Percentiles rank a stretch among this genome's conserved stretches.
phyloP scores from a whole-genome alignment of 257 asterid species.

The Misopates orontium region DNA sequence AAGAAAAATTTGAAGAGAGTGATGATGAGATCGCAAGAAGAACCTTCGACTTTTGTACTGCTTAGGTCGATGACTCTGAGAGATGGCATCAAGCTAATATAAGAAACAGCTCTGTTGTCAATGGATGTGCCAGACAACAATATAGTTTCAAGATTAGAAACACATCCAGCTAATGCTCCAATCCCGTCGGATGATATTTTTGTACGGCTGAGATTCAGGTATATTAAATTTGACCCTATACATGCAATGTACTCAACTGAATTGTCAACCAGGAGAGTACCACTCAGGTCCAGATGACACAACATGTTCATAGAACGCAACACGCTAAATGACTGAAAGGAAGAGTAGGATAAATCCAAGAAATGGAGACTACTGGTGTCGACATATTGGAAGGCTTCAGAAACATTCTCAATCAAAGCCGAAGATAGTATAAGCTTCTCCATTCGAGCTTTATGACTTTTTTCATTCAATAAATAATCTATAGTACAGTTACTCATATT shows the following conservation, averaged over 20 bases:
- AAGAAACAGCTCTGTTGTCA: constrained; percentile 61
- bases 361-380: constrained; percentile 46
- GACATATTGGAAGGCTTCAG: constrained; percentile 49
- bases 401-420: constrained; percentile 47
- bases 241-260: constrained; percentile 52
- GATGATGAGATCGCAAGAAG: constrained; percentile 5
- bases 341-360: constrained; percentile 69
- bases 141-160: constrained; percentile 74
- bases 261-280: constrained; percentile 47
- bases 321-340: constrained; percentile 50
- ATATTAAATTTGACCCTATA: constrained; percentile 56
- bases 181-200: constrained; percentile 71
- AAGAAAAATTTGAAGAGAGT: constrained; percentile 13
- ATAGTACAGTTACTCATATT: constrained; percentile 88
- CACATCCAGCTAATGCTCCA: constrained; percentile 64
- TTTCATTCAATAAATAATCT: constrained; percentile 54
- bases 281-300: constrained; percentile 67
- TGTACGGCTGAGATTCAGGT: constrained; percentile 69
- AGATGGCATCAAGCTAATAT: constrained; percentile 66
- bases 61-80: constrained; percentile 63
- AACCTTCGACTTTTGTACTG: constrained; percentile 74
- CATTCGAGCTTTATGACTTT: constrained; percentile 48
- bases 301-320: constrained; percentile 57
- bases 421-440: constrained; percentile 65
- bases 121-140: constrained; percentile 54